Percentiles rank a stretch among this genome's conserved stretches.
Evolutionary conservation across 2,329 filamentous ascomycete genomes (phyloP).

Genomic region (Basipetospora chlamydospora): DNA sequence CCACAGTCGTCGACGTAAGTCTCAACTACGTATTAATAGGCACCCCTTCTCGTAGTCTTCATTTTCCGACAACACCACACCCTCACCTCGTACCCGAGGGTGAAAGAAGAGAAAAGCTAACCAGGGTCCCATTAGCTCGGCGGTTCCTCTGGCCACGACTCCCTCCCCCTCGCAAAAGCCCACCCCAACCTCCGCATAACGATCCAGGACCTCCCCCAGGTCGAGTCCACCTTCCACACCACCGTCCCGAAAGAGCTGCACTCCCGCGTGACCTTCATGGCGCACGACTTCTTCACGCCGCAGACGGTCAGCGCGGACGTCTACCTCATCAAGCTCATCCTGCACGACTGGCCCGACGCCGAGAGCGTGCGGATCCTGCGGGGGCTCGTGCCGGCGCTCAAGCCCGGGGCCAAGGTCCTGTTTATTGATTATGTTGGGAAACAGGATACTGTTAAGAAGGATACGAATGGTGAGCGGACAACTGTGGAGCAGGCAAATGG

Average conservation of each 20-base stretch:
- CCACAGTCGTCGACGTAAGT: conserved; percentile 37
- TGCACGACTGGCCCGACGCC: conserved; percentile 46
- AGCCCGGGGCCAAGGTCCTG: conserved; percentile 34
- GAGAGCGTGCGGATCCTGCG: conserved; percentile 33
- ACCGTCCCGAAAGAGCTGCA: conserved; percentile 16
- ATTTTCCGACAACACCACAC: too few relatives aligned
- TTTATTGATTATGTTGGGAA: conserved; percentile 31
- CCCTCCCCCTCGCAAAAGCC: conserved; percentile 34
- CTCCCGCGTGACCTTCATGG: conserved; percentile 24
- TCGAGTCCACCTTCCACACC: conserved; percentile 29
- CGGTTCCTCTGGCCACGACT: conserved; percentile 43
- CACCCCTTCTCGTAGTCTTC: too few relatives aligned
- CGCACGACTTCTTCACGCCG: conserved; percentile 43
- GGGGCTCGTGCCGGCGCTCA: conserved; percentile 37
- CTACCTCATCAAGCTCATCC: conserved; percentile 44
- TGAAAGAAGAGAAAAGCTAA: too few relatives aligned
- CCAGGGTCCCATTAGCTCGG: conserved; percentile 43
- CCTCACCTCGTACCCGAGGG: too few relatives aligned
- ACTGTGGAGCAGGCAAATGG: too few relatives aligned
- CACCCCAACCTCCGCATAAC: conserved; percentile 38
- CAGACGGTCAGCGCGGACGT: conserved; percentile 42
- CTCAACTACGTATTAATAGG: too few relatives aligned
- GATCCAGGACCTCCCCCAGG: conserved; percentile 38
- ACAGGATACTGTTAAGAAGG: conserved; percentile 20
- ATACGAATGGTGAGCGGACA: conserved; percentile 10